Base-by-base conservation (phyloP, 2,329 filamentous ascomycete species). In the Aspergillus neoniger region DNA sequence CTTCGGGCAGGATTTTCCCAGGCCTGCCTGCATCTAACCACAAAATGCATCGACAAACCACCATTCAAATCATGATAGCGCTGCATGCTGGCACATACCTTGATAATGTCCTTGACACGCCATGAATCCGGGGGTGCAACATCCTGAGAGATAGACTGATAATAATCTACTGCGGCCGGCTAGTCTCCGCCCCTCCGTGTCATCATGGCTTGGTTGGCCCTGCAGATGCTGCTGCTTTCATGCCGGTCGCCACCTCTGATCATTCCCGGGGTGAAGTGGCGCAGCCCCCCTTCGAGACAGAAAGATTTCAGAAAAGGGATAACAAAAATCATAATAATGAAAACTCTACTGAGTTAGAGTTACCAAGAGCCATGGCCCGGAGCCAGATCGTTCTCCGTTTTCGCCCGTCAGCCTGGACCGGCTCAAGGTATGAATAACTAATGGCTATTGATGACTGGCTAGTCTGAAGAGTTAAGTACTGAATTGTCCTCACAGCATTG, bases 181-280 rank as follows among this genome's bases (percentile, higher is more conserved):
- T 65, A 62, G 59, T 62, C 57, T 57, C 62, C 59, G 59, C 57
- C 47, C 60, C 32, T 36, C 55, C 53, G 32, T 57, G 30, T 43
- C 44, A 32, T 54, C 38, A 19, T 51, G 30, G 60, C 52, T 50
- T 57, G 58, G 57, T 51, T 62, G 53, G 59, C 59, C 55, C 54
- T 63, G 60, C 62, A 64, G 60, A 61, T 60, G 44, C 57, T 57
- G 41, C 15, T 58, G 51, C 52, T 64, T 55, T 60, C 32, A 64
- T 64, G 62, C 63, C 63, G 52, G 64, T 67, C 55, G 66, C 66
- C 66, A 67, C 63, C 55, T 65, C 54, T 57, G 57, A 59, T 62
- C 51, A 47, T 53, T 59, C 39, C 23, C 43, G 21, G 36, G 17
- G 44, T 38, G 54, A 47, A 58, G 65, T 67, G 65, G 65, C 65